Percentiles rank a stretch among this genome's conserved stretches.
phyloP scores from a whole-genome alignment of 192 early-diverging fungal species.

The Coemansia sp. region DNA sequence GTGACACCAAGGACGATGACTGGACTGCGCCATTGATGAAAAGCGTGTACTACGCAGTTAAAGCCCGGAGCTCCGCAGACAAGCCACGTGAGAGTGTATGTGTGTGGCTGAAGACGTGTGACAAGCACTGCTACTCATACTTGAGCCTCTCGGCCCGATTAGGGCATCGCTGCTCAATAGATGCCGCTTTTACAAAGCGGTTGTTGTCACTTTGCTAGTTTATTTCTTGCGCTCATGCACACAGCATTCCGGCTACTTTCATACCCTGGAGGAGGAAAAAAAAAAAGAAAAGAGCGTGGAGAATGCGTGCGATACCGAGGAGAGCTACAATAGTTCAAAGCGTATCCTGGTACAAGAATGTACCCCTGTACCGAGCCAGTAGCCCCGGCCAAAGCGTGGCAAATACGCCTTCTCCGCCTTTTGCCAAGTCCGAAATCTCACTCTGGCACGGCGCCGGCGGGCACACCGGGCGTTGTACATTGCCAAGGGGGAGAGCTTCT shows the following conservation, averaged over 20 bases:
- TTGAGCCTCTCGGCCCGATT: not conserved
- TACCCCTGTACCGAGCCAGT: not conserved
- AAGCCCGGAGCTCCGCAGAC: not conserved
- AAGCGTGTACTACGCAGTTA: not conserved
- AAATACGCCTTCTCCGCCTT: not conserved
- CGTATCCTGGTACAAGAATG: not conserved
- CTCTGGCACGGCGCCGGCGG: not conserved
- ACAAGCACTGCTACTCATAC: not conserved
- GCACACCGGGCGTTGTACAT: not conserved
- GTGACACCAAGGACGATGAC: conserved; percentile 2
- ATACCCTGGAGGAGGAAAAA: not conserved
- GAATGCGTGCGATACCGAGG: not conserved
- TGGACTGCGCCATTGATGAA: not conserved
- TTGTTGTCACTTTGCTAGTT: not conserved
- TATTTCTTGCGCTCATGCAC: too few species aligned
- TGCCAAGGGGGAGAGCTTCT: not conserved
- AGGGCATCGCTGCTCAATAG: not conserved
- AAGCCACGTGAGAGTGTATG: conserved; percentile 1
- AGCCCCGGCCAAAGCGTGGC: not conserved
- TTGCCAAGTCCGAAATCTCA: not conserved
- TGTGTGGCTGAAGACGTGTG: conserved; percentile 1
- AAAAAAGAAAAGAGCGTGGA: not conserved
- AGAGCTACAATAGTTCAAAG: not conserved
- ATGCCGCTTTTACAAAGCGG: not conserved
- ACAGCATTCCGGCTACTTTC: conserved; percentile 1